Evolutionary conservation across 257 asterid species (phyloP).

Genomic region (Lavandula angustifolia): DNA sequence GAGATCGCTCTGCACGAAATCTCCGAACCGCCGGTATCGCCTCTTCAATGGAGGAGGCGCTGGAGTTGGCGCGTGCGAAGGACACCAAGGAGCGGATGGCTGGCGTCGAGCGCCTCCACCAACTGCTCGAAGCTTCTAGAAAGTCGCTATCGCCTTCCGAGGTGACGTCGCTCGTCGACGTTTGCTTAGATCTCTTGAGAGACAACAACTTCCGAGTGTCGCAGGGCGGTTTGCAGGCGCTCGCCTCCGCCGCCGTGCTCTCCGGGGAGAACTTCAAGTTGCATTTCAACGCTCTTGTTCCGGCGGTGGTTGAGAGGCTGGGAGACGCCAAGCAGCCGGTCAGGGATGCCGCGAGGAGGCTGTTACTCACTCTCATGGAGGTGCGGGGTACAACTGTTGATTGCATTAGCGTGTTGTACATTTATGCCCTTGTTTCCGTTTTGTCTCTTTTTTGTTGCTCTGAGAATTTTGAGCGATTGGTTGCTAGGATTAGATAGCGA

Average conservation of each 20-base stretch:
- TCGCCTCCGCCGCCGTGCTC: conserved; percentile 91
- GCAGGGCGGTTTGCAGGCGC: conserved; percentile 94
- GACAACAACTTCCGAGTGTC: conserved; percentile 94
- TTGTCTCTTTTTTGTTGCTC: conserved; percentile 12
- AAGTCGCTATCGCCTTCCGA: conserved; percentile 74
- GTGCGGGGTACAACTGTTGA: conserved; percentile 38
- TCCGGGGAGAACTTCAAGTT: conserved; percentile 96
- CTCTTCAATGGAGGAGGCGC: conserved; percentile 86
- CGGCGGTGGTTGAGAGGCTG: conserved; percentile 89
- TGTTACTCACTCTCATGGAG: conserved; percentile 95
- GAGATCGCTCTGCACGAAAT: conserved; percentile 30
- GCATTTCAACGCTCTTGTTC: conserved; percentile 89
- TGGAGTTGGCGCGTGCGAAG: conserved; percentile 92
- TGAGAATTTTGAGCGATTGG: conserved; percentile 10
- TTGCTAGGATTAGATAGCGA: conserved; percentile 10
- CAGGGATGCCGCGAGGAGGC: conserved; percentile 84
- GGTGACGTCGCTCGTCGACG: conserved; percentile 84
- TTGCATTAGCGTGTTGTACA: conserved; percentile 24
- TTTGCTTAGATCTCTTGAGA: conserved; percentile 89
- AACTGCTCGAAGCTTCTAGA: conserved; percentile 86
- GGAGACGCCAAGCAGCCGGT: conserved; percentile 97
- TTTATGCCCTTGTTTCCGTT: conserved; percentile 4
- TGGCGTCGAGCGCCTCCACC: conserved; percentile 92
- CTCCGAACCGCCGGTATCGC: conserved; percentile 22
- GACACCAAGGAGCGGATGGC: conserved; percentile 99